These are phyloP conservation scores for Lachancea sp. DNA, from an alignment of 805 yeast species.

Conservation along the genomic window DNA sequence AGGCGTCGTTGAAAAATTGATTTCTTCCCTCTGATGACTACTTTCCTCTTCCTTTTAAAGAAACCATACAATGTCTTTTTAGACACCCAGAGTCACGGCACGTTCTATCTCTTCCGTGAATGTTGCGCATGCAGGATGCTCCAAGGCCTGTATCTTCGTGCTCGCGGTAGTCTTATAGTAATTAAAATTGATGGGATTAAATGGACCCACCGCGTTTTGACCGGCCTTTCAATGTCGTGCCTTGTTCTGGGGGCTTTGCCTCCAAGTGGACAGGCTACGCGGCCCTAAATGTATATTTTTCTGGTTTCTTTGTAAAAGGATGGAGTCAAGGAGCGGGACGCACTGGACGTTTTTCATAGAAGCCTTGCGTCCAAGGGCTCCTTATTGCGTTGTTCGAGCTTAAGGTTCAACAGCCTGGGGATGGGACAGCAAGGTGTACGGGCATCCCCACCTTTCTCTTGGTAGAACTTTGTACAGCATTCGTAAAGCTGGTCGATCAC, in stretches of 20 bases:
- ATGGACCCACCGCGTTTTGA: conserved; percentile 44
- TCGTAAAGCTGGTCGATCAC: conserved; percentile 63
- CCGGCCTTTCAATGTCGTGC: conserved; percentile 44
- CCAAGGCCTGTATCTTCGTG: conserved; percentile 48
- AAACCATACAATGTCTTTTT: conserved; percentile 36
- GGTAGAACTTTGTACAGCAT: conserved; percentile 68
- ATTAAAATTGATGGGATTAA: conserved; percentile 36
- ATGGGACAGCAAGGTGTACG: conserved; percentile 74
- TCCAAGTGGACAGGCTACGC: conserved; percentile 47
- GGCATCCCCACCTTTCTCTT: conserved; percentile 50
- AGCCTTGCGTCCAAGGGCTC: conserved; percentile 53
- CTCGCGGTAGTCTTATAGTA: conserved; percentile 90
- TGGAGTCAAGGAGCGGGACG: too few species aligned
- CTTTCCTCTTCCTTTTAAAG: too few species aligned
- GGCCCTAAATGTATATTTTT: conserved; percentile 64
- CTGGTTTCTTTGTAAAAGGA: neutral
- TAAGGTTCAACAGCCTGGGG: conserved; percentile 53
- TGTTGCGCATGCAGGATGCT: conserved; percentile 13
- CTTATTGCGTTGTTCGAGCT: conserved; percentile 55
- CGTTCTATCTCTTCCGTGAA: conserved; percentile 18
- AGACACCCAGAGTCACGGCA: conserved; percentile 73
- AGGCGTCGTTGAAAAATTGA: too few species aligned
- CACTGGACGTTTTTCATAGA: too few species aligned
- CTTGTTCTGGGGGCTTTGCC: conserved; percentile 19
- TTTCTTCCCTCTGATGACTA: too few species aligned